A percentile compares a stretch with the other conserved stretches of the same genome.
Conservation (phyloP, 768 basidiomycete genomes). For the Trametes elegans region DNA sequence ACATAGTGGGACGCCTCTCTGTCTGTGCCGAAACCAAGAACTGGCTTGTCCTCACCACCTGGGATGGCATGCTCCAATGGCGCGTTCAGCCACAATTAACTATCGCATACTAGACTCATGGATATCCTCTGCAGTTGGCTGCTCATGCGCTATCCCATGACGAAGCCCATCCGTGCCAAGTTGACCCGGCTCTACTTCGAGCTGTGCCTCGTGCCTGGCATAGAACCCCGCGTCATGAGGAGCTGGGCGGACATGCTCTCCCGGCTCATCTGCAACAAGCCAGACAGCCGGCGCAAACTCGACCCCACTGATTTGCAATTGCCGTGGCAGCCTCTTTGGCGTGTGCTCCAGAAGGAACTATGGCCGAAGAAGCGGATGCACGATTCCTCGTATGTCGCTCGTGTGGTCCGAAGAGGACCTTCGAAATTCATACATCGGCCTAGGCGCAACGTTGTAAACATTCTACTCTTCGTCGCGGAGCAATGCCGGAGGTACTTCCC, state of each 20-base stretch:
- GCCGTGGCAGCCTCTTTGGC: slow-evolving; percentile 78
- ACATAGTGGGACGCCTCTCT: slow-evolving; percentile 65
- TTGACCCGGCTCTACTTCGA: slow-evolving; percentile 79
- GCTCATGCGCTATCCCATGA: slow-evolving; percentile 76
- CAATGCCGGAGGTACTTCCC: slow-evolving; percentile 71
- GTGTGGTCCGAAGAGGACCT: background rate
- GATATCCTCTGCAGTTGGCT: slow-evolving; percentile 58
- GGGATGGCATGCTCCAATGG: slow-evolving; percentile 84
- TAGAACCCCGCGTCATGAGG: slow-evolving; percentile 68
- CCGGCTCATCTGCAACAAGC: slow-evolving; percentile 65
- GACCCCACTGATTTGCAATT: slow-evolving; percentile 66
- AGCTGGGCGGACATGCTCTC: slow-evolving; percentile 80
- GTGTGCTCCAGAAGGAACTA: slow-evolving; percentile 66
- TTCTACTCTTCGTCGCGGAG: slow-evolving; percentile 72
- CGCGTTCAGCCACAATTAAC: slow-evolving; percentile 29
- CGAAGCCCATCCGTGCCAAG: slow-evolving; percentile 64
- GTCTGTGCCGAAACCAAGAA: slow-evolving; percentile 73
- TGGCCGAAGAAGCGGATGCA: slow-evolving; percentile 66
- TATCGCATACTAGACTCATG: background rate
- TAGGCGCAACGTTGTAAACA: slow-evolving; percentile 67
- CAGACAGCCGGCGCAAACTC: slow-evolving; percentile 63
- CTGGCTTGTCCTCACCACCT: slow-evolving; percentile 70
- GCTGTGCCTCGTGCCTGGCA: slow-evolving; percentile 70
- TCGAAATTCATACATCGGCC: background rate
- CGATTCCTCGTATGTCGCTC: slow-evolving; percentile 52